A percentile compares a stretch with the other conserved stretches of the same genome.
phyloP scores from a whole-genome alignment of 148 eudicot genomes.

The Vaccinium vitisidaea region DNA sequence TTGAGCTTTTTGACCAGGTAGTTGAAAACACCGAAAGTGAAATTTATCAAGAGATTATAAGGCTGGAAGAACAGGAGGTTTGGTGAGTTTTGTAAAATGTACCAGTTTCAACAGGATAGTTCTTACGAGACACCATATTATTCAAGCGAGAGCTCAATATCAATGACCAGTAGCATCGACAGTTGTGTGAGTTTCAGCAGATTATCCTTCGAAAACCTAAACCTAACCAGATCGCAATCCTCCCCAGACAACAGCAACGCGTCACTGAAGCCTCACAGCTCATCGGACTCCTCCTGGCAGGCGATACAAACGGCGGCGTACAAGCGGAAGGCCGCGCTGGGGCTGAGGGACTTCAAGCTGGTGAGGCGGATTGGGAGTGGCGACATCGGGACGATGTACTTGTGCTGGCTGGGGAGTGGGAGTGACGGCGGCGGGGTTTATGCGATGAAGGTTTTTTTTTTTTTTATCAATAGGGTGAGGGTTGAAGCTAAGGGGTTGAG shows the following conservation, averaged over 20 bases:
- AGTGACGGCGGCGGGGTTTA: conserved; percentile 33
- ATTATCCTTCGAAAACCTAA: conserved; percentile 40
- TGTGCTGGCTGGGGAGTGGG: conserved; percentile 47
- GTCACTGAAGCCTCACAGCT: conserved; percentile 65
- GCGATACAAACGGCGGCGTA: conserved; percentile 41
- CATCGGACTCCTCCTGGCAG: conserved; percentile 77
- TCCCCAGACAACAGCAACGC: conserved; percentile 50
- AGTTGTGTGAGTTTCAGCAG: conserved; percentile 43
- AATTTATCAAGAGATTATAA: neutral
- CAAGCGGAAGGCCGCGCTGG: conserved; percentile 24
- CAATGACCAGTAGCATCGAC: conserved; percentile 31
- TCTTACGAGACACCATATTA: conserved; percentile 4
- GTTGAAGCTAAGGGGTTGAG: no score
- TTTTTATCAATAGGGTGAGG: no score
- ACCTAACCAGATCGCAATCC: conserved; percentile 21
- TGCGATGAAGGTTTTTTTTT: conserved; percentile 96
- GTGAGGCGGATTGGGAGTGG: conserved; percentile 75
- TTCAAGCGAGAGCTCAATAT: conserved; percentile 35
- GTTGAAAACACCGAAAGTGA: neutral
- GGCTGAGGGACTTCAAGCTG: conserved; percentile 53
- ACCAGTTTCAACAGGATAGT: conserved; percentile 13
- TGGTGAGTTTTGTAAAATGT: conserved; percentile 14
- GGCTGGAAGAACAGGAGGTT: neutral
- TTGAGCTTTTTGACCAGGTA: neutral
- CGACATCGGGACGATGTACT: conserved; percentile 77